A percentile compares a stretch with the other conserved stretches of the same genome.
Evolutionary conservation across 257 asterid genomes (phyloP).

Genomic region (Henckelia pumila): DNA sequence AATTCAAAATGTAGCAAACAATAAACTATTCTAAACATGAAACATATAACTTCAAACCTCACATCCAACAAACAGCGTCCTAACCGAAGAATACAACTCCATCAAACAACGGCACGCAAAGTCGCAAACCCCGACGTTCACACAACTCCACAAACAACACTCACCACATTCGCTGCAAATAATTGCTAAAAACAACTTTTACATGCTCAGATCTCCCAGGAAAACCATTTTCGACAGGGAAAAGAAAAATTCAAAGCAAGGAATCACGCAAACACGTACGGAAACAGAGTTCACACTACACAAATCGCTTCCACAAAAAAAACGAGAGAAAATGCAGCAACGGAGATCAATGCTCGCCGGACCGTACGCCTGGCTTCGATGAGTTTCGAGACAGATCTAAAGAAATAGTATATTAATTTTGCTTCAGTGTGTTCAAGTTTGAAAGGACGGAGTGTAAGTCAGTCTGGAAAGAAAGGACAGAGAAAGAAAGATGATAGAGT

Average conservation of each 20-base stretch:
- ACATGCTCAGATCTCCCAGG: constrained; percentile 28
- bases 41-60: neutral
- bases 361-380: constrained; percentile 21
- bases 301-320: neutral
- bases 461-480: constrained; percentile 23
- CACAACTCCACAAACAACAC: constrained; percentile 19
- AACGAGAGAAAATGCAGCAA: constrained; percentile 21
- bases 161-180: constrained; percentile 17
- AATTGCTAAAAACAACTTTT: constrained; percentile 1
- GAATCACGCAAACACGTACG: constrained; percentile 3
- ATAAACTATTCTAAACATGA: constrained; percentile 2
- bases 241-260: neutral
- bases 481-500: constrained; percentile 11
- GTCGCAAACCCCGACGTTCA: constrained; percentile 6
- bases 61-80: neutral
- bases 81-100: constrained; percentile 5
- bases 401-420: constrained; percentile 12
- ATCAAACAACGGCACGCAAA: neutral
- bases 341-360: constrained; percentile 41
- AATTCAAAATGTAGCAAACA: neutral
- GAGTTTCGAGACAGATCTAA: constrained; percentile 45
- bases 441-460: constrained; percentile 22
- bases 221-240: constrained; percentile 15
- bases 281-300: neutral
- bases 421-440: constrained; percentile 15